These are phyloP conservation scores for Escovopsis sp. DNA, from an alignment of 2,329 filamentous ascomycete species.

Conservation along the genomic window DNA sequence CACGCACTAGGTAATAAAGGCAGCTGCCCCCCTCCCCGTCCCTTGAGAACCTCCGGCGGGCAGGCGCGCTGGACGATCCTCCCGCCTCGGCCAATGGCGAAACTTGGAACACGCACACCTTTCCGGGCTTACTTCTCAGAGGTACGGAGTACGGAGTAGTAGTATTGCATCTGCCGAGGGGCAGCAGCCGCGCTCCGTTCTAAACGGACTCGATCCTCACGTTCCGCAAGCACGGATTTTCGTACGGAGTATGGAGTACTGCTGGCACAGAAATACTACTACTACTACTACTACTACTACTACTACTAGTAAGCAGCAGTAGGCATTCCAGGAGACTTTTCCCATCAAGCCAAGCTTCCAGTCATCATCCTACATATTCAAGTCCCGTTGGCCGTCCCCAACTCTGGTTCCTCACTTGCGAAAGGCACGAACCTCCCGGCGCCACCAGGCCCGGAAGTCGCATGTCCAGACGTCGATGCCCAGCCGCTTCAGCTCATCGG, in stretches of 20 bases:
- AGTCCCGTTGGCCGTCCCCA: background rate
- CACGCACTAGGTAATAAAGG: too few species aligned
- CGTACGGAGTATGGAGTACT: background rate
- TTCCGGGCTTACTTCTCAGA: too few species aligned
- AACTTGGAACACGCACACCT: too few species aligned
- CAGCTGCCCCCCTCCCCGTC: too few species aligned
- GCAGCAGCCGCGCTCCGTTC: too few species aligned
- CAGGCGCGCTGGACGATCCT: too few species aligned
- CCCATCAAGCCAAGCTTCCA: background rate
- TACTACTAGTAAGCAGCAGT: background rate
- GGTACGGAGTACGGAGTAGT: too few species aligned
- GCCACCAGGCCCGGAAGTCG: constrained; percentile 74
- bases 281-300: background rate
- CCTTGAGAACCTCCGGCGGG: too few species aligned
- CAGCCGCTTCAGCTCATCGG: constrained; percentile 53
- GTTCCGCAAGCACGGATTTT: background rate
- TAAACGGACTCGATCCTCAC: too few species aligned
- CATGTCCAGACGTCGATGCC: constrained; percentile 61
- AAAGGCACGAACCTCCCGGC: constrained; percentile 45
- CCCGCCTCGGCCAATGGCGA: too few species aligned
- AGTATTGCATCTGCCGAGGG: too few species aligned
- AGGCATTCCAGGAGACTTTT: background rate
- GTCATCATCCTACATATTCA: background rate
- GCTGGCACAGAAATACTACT: background rate
- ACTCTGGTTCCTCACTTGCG: constrained; percentile 26